Conservation (phyloP, 371 early-diverging fungal species). For the Parasitella parasitica region DNA sequence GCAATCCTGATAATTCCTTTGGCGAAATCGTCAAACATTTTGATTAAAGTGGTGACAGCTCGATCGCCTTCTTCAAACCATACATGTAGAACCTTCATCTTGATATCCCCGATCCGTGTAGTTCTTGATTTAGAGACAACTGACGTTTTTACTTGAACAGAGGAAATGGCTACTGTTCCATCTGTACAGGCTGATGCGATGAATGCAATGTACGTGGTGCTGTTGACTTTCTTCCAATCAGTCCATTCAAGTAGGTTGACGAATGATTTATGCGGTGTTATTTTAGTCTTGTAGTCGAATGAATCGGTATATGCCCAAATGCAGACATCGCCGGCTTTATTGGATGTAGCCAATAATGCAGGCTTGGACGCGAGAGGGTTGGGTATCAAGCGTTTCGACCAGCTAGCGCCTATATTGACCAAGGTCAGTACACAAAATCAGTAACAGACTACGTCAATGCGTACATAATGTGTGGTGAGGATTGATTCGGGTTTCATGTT, state of each 20-base stretch:
- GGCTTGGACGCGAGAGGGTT: conserved; percentile 17
- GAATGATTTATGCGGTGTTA: conserved; percentile 12
- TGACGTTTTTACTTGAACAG: not conserved
- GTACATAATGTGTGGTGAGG: conserved; percentile 26
- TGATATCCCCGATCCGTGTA: not conserved
- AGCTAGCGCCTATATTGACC: conserved; percentile 11
- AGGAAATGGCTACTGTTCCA: conserved; percentile 18
- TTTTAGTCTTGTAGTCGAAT: not conserved
- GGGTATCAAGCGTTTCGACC: conserved; percentile 23
- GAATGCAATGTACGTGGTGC: conserved; percentile 6
- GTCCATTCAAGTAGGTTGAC: conserved; percentile 20
- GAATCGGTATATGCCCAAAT: conserved; percentile 18
- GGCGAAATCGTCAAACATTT: conserved; percentile 8
- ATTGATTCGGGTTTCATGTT: not conserved
- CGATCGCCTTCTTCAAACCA: conserved; percentile 18
- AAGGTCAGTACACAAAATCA: not conserved
- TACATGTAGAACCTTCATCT: not conserved
- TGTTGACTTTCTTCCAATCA: conserved; percentile 9
- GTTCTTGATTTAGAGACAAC: not conserved
- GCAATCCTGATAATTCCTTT: conserved; percentile 10
- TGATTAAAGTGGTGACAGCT: conserved; percentile 6
- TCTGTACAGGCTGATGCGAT: conserved; percentile 15
- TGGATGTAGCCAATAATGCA: conserved; percentile 20
- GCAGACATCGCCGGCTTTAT: conserved; percentile 29
- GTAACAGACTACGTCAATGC: not conserved